A percentile compares a stretch with the other conserved stretches of the same genome.
These are phyloP conservation scores for Tuber calosporum DNA, from an alignment of 495 filamentous ascomycete species.

Conservation along the genomic window DNA sequence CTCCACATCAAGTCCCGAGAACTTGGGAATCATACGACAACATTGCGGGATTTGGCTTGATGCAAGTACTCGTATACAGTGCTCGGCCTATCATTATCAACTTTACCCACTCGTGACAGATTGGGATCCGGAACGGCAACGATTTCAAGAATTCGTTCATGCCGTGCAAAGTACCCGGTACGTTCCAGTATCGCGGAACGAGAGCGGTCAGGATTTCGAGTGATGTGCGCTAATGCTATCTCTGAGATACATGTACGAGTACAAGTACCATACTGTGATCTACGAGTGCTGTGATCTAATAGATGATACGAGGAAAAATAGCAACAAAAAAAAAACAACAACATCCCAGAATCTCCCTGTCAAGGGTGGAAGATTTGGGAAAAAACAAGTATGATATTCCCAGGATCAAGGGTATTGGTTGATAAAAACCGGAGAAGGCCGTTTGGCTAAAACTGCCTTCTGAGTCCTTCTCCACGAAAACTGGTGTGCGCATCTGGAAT, in stretches of 20 bases:
- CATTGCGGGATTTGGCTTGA: background rate
- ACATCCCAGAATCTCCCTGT: too few relatives aligned
- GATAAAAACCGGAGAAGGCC: background rate
- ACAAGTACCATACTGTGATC: too few relatives aligned
- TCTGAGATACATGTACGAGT: too few relatives aligned
- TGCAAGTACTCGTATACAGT: too few relatives aligned
- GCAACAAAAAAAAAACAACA: background rate
- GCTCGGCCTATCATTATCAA: background rate
- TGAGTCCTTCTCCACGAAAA: background rate
- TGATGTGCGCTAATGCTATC: background rate
- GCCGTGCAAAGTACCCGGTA: too few relatives aligned
- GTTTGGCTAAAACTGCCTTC: background rate
- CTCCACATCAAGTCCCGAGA: background rate
- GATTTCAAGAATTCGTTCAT: background rate
- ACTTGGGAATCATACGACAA: background rate
- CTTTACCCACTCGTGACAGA: background rate
- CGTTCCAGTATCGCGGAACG: background rate
- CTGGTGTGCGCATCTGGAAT: background rate
- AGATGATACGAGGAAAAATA: background rate
- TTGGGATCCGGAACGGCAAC: background rate
- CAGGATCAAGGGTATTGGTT: too few relatives aligned
- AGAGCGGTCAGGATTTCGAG: background rate
- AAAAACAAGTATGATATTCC: too few relatives aligned
- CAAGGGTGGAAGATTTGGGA: background rate
- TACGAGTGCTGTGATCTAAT: background rate